Percentiles rank a stretch among this genome's conserved stretches.
Evolutionary conservation across 2,329 filamentous ascomycete species (phyloP).

Genomic region (Aspergillus hiratsukae): DNA sequence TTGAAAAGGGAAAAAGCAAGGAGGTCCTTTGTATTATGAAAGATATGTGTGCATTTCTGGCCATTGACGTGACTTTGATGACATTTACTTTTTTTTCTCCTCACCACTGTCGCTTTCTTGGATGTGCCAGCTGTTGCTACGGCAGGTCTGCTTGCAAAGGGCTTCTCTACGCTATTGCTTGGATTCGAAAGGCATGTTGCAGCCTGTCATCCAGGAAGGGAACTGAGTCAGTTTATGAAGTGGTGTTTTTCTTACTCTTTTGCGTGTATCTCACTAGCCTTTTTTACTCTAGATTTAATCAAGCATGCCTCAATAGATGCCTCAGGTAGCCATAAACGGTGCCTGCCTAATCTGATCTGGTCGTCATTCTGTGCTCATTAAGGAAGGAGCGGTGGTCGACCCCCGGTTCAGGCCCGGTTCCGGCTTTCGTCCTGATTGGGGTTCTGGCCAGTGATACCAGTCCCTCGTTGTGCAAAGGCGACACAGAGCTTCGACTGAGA

Average conservation of each 20-base stretch:
- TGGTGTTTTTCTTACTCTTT: background rate
- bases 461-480: background rate
- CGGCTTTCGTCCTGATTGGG: background rate
- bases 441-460: background rate
- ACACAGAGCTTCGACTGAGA: background rate
- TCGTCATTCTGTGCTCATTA: background rate
- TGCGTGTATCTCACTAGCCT: background rate
- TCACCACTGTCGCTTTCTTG: background rate
- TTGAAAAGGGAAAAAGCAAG: conserved; percentile 14
- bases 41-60: background rate
- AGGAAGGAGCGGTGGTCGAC: background rate
- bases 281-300: background rate
- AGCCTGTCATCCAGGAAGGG: background rate
- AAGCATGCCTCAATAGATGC: background rate
- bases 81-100: background rate
- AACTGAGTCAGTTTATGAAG: background rate
- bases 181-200: background rate
- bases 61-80: background rate
- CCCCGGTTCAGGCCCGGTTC: background rate
- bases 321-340: background rate
- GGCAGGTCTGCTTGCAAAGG: no score
- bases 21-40: background rate
- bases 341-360: background rate
- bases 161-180: background rate
- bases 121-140: background rate